Evolutionary conservation across 768 basidiomycete genomes (phyloP).

Genomic region (Lactarius indigo): DNA sequence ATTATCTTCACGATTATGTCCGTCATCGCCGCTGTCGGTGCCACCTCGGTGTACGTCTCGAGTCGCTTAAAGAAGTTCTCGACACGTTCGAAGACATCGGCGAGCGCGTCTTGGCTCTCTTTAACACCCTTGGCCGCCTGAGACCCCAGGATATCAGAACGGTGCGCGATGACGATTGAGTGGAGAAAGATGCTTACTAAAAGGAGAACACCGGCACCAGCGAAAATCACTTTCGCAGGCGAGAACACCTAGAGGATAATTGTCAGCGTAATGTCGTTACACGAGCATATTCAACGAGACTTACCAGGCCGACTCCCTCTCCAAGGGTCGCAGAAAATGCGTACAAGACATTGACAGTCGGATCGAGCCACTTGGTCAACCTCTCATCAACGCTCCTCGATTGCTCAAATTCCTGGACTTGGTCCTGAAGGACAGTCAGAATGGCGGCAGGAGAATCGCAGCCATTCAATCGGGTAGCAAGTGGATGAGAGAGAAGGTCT

Average conservation of each 20-base stretch:
- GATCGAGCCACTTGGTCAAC: background rate
- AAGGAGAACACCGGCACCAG: background rate
- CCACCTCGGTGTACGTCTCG: background rate
- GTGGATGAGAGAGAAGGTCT: background rate
- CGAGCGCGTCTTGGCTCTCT: background rate
- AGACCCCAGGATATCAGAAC: background rate
- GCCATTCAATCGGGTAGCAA: background rate
- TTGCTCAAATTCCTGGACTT: background rate
- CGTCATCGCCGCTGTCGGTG: background rate
- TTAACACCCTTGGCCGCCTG: background rate
- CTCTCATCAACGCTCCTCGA: background rate
- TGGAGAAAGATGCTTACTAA: background rate
- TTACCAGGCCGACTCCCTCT: background rate
- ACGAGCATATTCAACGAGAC: background rate
- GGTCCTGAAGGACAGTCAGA: background rate
- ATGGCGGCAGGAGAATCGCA: background rate
- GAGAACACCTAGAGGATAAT: background rate
- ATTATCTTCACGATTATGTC: background rate
- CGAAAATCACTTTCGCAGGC: background rate
- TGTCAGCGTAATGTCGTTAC: background rate
- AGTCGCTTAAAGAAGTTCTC: background rate
- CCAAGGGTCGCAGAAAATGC: background rate
- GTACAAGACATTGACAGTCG: background rate
- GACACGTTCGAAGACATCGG: background rate
- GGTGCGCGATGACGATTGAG: background rate